Conservation (phyloP, 805 yeast genomes). For the Ogataea trehalophila region DNA sequence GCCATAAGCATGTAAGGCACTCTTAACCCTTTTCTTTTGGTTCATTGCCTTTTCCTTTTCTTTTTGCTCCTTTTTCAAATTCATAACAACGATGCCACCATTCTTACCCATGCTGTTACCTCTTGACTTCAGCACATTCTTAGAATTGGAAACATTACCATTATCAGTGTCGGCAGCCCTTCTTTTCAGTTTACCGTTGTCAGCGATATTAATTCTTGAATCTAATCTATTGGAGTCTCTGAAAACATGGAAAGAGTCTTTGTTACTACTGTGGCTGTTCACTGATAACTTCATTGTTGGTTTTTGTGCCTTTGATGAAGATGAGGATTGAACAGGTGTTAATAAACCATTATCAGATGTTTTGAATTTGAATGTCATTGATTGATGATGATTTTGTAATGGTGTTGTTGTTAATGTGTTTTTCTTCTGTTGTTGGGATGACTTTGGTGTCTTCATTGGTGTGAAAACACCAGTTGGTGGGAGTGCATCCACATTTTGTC, state of each 20-base stretch:
- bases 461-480: constrained; percentile 26
- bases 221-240: constrained; percentile 16
- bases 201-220: no score
- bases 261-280: neutral
- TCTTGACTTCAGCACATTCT: neutral
- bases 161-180: neutral
- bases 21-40: neutral
- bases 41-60: no score
- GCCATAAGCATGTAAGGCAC: neutral
- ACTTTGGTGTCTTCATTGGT: constrained; percentile 17
- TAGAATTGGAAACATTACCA: neutral
- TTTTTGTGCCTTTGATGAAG: constrained; percentile 25
- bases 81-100: constrained; percentile 1
- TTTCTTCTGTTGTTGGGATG: neutral
- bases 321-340: constrained; percentile 19
- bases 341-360: constrained; percentile 29
- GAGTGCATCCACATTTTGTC: constrained; percentile 1
- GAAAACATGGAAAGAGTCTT: constrained; percentile 14
- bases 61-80: neutral
- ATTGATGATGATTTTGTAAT: constrained; percentile 1
- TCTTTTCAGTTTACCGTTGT: constrained; percentile 9
- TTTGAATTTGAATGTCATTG: constrained; percentile 34
- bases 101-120: neutral
- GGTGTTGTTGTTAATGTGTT: neutral
- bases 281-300: constrained; percentile 26